Evolutionary conservation across 2,329 filamentous ascomycete species (phyloP).

Genomic region (Gnomoniopsis smithogilvyi): DNA sequence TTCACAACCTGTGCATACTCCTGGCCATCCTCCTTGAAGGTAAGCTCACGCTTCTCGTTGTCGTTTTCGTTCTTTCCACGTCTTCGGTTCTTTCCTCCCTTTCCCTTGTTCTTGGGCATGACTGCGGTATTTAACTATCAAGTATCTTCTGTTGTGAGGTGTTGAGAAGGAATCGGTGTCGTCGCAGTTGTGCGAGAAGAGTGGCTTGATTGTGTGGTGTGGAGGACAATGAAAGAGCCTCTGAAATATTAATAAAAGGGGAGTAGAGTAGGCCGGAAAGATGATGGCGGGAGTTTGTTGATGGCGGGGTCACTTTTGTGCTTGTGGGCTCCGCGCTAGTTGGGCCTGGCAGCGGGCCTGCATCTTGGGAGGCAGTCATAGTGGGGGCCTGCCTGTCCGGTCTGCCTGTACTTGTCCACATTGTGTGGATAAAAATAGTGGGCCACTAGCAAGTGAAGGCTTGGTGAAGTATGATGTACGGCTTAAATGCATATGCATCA

Average conservation of each 20-base stretch:
- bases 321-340: conserved; percentile 10
- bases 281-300: conserved; percentile 11
- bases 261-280: conserved; percentile 4
- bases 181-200: conserved; percentile 47
- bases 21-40: conserved; percentile 79
- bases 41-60: conserved; percentile 78
- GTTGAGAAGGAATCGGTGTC: conserved; percentile 51
- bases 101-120: conserved; percentile 21
- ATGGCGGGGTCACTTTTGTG: conserved; percentile 19
- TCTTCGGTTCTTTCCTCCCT: conserved; percentile 21
- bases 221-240: background rate
- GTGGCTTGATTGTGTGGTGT: background rate
- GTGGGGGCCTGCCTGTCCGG: background rate
- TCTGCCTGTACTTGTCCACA: too few species aligned
- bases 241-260: background rate
- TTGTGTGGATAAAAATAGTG: background rate
- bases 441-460: background rate
- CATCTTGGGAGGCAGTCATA: background rate
- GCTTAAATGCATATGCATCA: conserved; percentile 7
- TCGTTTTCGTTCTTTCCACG: conserved; percentile 72
- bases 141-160: background rate
- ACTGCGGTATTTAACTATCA: background rate
- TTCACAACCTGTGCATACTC: conserved; percentile 72
- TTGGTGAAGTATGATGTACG: background rate
- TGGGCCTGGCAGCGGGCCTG: background rate